A percentile compares a stretch with the other conserved stretches of the same genome.
phyloP scores from a whole-genome alignment of 73 alveolate species.

The Tetrahymena malaccensis region DNA sequence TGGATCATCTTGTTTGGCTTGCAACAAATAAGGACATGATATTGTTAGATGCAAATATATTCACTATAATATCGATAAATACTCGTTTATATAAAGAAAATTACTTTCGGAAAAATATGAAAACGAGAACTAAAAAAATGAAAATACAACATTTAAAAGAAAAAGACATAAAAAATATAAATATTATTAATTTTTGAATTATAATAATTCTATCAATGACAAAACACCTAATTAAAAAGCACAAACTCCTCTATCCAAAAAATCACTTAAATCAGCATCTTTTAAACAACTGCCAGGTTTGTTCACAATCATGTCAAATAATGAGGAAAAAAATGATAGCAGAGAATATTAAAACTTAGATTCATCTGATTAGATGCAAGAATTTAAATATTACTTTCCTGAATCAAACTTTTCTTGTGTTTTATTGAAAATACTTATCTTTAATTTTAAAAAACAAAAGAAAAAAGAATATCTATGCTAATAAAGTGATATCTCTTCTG shows the following conservation, averaged over 20 bases:
- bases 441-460: not conserved
- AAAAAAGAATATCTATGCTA: not conserved
- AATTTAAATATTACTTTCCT: not conserved
- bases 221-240: not conserved
- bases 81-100: not conserved
- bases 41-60: not conserved
- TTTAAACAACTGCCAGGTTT: not conserved
- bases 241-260: not conserved
- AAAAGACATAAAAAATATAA: not conserved
- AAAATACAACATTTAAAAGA: not conserved
- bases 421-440: not conserved
- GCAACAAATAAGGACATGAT: not conserved
- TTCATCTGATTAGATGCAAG: not conserved
- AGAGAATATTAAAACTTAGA: not conserved
- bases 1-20: not conserved
- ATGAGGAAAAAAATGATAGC: not conserved
- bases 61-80: not conserved
- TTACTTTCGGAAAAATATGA: not conserved
- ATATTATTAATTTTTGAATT: not conserved
- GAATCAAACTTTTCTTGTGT: not conserved
- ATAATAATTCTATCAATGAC: not conserved
- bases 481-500: not conserved
- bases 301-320: not conserved
- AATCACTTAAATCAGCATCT: not conserved
- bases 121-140: not conserved